Evolutionary conservation across 768 basidiomycete species (phyloP).

Genomic region (Serendipita vermifera): DNA sequence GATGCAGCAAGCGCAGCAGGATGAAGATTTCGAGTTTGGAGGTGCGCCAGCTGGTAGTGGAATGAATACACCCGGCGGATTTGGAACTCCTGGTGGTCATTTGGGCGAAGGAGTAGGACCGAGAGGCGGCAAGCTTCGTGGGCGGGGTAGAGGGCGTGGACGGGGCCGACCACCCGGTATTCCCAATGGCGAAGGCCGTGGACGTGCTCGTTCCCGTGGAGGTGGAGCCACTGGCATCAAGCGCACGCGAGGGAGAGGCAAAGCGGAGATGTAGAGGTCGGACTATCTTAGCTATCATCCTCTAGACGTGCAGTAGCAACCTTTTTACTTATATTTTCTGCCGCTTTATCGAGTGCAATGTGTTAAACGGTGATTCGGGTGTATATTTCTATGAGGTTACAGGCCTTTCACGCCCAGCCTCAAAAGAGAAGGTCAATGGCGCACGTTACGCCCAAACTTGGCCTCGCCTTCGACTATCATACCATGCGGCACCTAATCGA

Average conservation of each 20-base stretch:
- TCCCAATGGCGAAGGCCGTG: neutral
- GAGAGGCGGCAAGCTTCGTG: neutral
- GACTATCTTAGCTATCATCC: too few species aligned
- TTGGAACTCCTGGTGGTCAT: neutral
- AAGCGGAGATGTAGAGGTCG: too few species aligned
- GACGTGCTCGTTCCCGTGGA: constrained; percentile 2
- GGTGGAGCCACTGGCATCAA: neutral
- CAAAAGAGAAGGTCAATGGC: too few species aligned
- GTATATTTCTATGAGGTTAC: too few species aligned
- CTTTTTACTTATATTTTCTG: too few species aligned
- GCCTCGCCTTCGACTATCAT: too few species aligned
- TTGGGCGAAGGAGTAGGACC: neutral
- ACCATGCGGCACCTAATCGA: too few species aligned
- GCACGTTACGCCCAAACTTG: too few species aligned
- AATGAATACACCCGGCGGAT: neutral
- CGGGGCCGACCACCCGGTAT: neutral
- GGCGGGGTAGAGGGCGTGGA: neutral
- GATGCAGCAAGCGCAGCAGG: constrained; percentile 2
- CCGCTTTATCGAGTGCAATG: too few species aligned
- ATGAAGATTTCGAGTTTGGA: neutral
- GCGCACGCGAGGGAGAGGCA: neutral
- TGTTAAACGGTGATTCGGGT: too few species aligned
- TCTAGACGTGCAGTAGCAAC: too few species aligned
- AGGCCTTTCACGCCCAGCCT: too few species aligned
- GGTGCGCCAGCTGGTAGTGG: neutral